Evolutionary conservation across 208 protist genomes (phyloP).

Genomic region (Tetramitus jugosus): DNA sequence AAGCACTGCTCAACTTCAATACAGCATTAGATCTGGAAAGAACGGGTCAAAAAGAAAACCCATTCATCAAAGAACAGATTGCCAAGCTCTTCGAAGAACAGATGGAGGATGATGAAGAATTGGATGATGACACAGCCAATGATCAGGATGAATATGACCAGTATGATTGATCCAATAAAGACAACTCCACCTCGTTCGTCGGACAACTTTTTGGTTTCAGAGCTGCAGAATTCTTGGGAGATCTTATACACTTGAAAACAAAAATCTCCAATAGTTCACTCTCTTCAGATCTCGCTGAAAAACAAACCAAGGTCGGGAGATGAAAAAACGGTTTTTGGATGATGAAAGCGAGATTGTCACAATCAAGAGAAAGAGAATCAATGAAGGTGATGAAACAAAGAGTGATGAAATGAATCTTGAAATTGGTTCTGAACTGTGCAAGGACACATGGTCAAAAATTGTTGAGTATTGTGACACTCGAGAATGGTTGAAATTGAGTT

Average conservation of each 20-base stretch:
- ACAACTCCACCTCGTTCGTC: neutral
- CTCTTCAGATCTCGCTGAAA: neutral
- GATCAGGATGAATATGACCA: too few species aligned
- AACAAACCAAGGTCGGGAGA: neutral
- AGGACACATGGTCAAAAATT: too few species aligned
- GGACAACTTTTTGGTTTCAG: neutral
- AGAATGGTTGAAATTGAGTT: too few species aligned
- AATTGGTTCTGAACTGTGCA: too few species aligned
- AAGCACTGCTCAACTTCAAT: constrained; percentile 57
- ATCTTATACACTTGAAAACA: neutral
- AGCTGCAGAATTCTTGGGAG: neutral
- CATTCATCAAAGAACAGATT: neutral
- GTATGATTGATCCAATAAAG: neutral
- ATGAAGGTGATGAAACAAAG: too few species aligned
- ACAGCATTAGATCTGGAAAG: constrained; percentile 60
- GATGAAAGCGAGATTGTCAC: neutral
- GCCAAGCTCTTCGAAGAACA: neutral
- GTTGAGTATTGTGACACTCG: too few species aligned
- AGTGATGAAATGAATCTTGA: too few species aligned
- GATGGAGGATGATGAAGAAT: too few species aligned
- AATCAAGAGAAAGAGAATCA: too few species aligned
- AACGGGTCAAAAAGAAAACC: neutral
- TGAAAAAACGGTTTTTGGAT: neutral
- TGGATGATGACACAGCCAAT: neutral
- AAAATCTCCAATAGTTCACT: neutral